These are phyloP conservation scores for Russula olivacea DNA, from an alignment of 768 basidiomycete species.

Conservation along the genomic window DNA sequence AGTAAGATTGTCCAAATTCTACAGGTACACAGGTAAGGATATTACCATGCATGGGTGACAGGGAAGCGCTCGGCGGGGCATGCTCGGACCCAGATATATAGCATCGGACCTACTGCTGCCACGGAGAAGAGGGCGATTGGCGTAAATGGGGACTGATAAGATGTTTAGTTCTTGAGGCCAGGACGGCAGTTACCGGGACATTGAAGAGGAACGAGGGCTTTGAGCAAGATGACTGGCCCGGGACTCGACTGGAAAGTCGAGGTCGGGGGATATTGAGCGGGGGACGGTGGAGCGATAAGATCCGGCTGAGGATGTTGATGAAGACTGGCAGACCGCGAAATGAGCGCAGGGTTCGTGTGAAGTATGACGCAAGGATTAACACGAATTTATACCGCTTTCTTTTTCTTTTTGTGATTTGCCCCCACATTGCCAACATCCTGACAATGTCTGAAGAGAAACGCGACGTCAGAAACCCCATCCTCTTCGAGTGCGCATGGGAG, in stretches of 20 bases:
- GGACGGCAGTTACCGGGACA: background rate
- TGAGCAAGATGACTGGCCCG: background rate
- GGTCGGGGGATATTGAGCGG: background rate
- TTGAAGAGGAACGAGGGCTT: background rate
- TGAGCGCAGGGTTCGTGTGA: constrained; percentile 16
- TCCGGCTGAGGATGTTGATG: background rate
- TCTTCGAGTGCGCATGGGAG: constrained; percentile 98
- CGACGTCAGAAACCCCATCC: constrained; percentile 71
- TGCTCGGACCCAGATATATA: background rate
- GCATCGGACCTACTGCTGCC: background rate
- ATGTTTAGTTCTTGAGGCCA: background rate
- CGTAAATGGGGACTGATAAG: too few species aligned
- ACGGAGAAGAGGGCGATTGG: background rate
- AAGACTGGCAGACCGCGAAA: background rate
- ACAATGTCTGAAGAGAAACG: constrained; percentile 42
- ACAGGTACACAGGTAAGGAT: too few species aligned
- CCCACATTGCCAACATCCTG: constrained; percentile 8
- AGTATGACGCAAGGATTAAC: constrained; percentile 17
- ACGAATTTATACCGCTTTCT: background rate
- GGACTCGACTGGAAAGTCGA: background rate
- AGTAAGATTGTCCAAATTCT: background rate
- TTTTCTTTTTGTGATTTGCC: background rate
- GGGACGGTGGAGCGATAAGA: background rate
- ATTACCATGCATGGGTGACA: background rate
- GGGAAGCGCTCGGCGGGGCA: background rate